These are phyloP conservation scores for Cronartium quercuum DNA, from an alignment of 1,284 basidiomycete species.

Conservation along the genomic window DNA sequence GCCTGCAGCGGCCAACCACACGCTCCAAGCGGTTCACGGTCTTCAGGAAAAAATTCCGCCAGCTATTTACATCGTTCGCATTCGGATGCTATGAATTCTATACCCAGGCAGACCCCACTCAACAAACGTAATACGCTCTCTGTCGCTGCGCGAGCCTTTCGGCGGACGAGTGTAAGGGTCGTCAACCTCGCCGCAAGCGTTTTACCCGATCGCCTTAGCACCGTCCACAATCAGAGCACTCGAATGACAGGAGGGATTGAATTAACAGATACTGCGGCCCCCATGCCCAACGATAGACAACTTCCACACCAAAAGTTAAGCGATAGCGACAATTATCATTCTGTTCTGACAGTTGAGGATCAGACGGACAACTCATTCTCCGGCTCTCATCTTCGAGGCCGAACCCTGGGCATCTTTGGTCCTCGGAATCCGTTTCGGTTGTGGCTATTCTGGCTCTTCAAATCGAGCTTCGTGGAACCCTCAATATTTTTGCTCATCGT, in stretches of 20 bases:
- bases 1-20: not conserved
- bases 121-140: not conserved
- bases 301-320: constrained; percentile 45
- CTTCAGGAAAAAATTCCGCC: no score
- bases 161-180: constrained; percentile 70
- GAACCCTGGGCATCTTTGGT: constrained; percentile 70
- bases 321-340: constrained; percentile 45
- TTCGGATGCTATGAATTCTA: no score
- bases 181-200: constrained; percentile 61
- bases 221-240: not conserved
- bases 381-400: constrained; percentile 58
- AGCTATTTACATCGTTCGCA: no score
- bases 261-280: constrained; percentile 55
- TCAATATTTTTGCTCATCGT: constrained; percentile 75
- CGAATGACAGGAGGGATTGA: constrained; percentile 48
- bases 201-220: not conserved
- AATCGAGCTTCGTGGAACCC: constrained; percentile 70
- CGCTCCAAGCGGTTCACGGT: no score
- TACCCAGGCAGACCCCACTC: no score
- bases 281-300: constrained; percentile 55
- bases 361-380: constrained; percentile 35
- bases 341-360: constrained; percentile 41
- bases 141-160: constrained; percentile 49
- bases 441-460: constrained; percentile 61
- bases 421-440: constrained; percentile 62